Base-by-base conservation (phyloP, 108 stramenopile species). In the Asterionellopsis glacialis region DNA sequence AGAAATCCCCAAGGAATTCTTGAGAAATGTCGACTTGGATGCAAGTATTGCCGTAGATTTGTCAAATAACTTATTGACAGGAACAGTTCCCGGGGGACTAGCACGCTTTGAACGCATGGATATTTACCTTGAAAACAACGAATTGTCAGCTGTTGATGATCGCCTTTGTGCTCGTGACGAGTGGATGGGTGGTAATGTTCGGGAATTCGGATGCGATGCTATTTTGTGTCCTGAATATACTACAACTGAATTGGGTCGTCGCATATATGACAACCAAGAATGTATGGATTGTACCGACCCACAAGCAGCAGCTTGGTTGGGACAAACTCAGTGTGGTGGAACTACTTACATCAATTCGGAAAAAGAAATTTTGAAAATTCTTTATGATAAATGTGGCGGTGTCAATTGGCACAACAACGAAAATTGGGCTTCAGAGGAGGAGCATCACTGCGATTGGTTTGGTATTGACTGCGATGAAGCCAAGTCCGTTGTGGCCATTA, bases 81-180 rank as follows among this genome's bases (percentile, higher is more conserved):
- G 77, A n/a, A 52, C 65, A 23, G 24, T 83, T 38, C 77, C 82
- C 11, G 63, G 57, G 76, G 62, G 75, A 2, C 33, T 73, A 18
- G 54, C 64, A 13, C 63, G 63, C 0, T 77, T 92, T 40, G 49
- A 74, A 16, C 40, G 72, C n/a, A 59, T 93, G 1, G 77, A 80
- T 33, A 80, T 92, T 27, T 82, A 88, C 52, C 75, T 88, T 45
- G 70, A 75, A 15, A 82, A 81, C 38, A 92, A 92, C 55, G 72
- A 74, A 23, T 58, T 93, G 28, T 62, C 79, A 53, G 63, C 52
- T 12, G 57, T 93, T 24, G 77, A 64, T 44, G 38, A 63, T 23
- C 67, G 68, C 42, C 67, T 88, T 58, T 92, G 90, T 27, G 70
- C 76, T 21, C 54, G 65, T 16, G 27, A 27, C 19, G 41, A 16